phyloP scores from a whole-genome alignment of 108 stramenopile species.

The Cyclotella sp. region DNA sequence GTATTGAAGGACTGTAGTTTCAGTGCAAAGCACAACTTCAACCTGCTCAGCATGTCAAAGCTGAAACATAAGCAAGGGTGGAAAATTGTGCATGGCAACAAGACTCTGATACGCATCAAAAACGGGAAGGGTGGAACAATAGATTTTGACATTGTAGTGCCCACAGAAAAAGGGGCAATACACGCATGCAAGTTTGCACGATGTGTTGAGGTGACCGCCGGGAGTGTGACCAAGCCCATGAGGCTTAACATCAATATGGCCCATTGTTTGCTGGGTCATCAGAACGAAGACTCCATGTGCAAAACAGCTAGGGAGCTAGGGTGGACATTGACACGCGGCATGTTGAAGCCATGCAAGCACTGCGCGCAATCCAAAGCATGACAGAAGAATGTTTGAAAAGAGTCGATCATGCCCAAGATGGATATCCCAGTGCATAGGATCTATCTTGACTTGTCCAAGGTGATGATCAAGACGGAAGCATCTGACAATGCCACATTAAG shows the following conservation, averaged over 20 bases:
- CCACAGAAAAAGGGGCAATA: background rate
- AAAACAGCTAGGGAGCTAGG: background rate
- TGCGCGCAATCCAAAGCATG: conserved; percentile 6
- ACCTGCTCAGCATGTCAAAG: background rate
- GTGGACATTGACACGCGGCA: too few species aligned
- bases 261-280: conserved; percentile 1
- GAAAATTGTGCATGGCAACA: background rate
- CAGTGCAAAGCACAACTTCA: background rate
- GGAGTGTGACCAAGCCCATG: background rate
- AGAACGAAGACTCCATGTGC: background rate
- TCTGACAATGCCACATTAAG: too few species aligned
- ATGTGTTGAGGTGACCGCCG: background rate
- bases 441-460: too few species aligned
- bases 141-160: background rate
- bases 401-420: background rate
- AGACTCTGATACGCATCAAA: background rate
- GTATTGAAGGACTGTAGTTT: background rate
- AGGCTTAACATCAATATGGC: background rate
- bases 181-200: background rate
- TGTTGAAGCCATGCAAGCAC: too few species aligned
- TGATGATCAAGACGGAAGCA: too few species aligned
- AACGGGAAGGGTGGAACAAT: background rate
- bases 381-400: conserved; percentile 3
- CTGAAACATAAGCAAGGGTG: background rate
- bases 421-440: background rate